Percentiles rank a stretch among this genome's conserved stretches.
Evolutionary conservation across 768 basidiomycete species (phyloP).

Genomic region (Suillus variegatus): DNA sequence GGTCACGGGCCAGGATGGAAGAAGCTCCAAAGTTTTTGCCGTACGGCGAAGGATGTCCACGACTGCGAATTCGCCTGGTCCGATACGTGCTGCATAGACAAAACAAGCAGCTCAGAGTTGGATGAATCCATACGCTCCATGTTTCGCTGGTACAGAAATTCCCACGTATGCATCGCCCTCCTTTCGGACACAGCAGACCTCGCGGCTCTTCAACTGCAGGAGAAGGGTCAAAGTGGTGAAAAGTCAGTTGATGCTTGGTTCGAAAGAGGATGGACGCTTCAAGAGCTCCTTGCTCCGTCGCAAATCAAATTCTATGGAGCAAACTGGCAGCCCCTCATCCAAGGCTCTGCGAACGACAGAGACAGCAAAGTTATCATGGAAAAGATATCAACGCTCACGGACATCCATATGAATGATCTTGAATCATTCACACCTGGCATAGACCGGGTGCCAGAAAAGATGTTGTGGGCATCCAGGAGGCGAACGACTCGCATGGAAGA

Average conservation of each 20-base stretch:
- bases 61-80: conserved; percentile 14
- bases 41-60: background rate
- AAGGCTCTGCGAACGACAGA: conserved; percentile 5
- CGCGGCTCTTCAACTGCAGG: background rate
- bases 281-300: conserved; percentile 18
- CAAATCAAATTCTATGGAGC: conserved; percentile 18
- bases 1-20: background rate
- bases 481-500: conserved; percentile 22
- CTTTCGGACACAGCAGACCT: conserved; percentile 6
- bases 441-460: conserved; percentile 9
- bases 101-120: conserved; percentile 20
- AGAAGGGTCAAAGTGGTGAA: background rate
- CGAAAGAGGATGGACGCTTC: conserved; percentile 18
- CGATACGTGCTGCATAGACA: conserved; percentile 21
- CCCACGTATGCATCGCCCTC: conserved; percentile 17
- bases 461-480: conserved; percentile 20
- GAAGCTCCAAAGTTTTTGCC: conserved; percentile 10
- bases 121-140: conserved; percentile 23
- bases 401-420: conserved; percentile 8
- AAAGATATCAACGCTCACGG: conserved; percentile 6
- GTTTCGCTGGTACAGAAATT: conserved; percentile 21
- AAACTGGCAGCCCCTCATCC: conserved; percentile 16
- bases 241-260: conserved; percentile 14
- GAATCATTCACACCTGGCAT: conserved; percentile 9
- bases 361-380: background rate